Evolutionary conservation across 352 stramenopile species (phyloP).

Genomic region (Globisporangium middletonii): DNA sequence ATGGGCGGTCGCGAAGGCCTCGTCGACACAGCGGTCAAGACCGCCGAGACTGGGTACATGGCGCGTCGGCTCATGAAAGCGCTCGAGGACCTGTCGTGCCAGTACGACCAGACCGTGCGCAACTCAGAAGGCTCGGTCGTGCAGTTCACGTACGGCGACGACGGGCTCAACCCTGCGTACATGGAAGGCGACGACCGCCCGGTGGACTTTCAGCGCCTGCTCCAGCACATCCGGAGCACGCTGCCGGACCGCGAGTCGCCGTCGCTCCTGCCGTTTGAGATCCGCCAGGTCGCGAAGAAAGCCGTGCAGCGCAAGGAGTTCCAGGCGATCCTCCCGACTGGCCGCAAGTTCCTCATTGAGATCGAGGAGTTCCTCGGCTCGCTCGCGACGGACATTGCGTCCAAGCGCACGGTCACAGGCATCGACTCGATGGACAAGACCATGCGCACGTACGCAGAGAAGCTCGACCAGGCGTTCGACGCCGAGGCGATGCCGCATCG

Average conservation of each 20-base stretch:
- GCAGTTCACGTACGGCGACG: slow-evolving; percentile 99
- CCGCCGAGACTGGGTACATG: slow-evolving; percentile 99
- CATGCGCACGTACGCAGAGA: slow-evolving; percentile 57
- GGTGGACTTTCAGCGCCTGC: slow-evolving; percentile 94
- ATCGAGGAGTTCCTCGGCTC: slow-evolving; percentile 79
- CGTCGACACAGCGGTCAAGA: slow-evolving; percentile 99
- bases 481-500: slow-evolving; percentile 30
- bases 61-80: slow-evolving; percentile 97
- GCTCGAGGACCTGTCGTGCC: slow-evolving; percentile 95
- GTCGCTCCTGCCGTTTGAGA: slow-evolving; percentile 71
- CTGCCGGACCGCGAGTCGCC: slow-evolving; percentile 63
- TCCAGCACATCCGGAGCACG: slow-evolving; percentile 86
- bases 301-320: slow-evolving; percentile 79
- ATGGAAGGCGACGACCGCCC: slow-evolving; percentile 95
- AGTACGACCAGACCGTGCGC: slow-evolving; percentile 91
- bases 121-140: slow-evolving; percentile 92
- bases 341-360: slow-evolving; percentile 88
- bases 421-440: slow-evolving; percentile 62
- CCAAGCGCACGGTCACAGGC: slow-evolving; percentile 42
- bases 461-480: slow-evolving; percentile 65
- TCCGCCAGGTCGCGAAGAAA: slow-evolving; percentile 80
- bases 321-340: slow-evolving; percentile 80
- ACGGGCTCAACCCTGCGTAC: slow-evolving; percentile 96
- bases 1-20: slow-evolving; percentile 99
- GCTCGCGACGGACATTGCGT: slow-evolving; percentile 56